Base-by-base conservation (phyloP, 2,329 filamentous ascomycete species). In the Cercospora sp. region DNA sequence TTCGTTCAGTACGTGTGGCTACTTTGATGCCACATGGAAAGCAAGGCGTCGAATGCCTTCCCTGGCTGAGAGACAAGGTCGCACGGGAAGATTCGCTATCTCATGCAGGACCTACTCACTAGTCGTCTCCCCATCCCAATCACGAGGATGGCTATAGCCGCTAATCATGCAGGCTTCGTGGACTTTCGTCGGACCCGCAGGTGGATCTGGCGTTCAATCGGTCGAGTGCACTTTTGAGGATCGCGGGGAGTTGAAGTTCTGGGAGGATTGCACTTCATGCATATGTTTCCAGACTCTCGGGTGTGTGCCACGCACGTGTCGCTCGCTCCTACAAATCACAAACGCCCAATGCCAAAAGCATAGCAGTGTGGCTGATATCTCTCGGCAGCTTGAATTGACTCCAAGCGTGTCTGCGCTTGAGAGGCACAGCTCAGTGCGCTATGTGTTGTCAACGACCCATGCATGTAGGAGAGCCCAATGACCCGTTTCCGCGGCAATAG, bases 391-490 rank as follows among this genome's bases (percentile, higher is more conserved):
- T 30, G 23, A 8, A 28, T 28, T 13, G 28, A 12, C 28, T 36
- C 13, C 28, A 33, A 36, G 18, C 12, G 55, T 20, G 20, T 18
- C 55, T 62, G 60, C 26, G 26, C n/a, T 16, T 20, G 40, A 28
- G 60, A 12, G 42, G 60, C 60, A 62, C 40, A 42, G 60, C 60
- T 51, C 60, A 48, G n/a, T n/a, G 40, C 60, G 60, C 60, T 62
- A 62, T 62, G 60, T 62, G 60, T 62, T 62, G 60, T 62, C 60
- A 62, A 62, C 16, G 20, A 62, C 42, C 60, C 60, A 48, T 62
- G 60, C 36, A 28, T 45, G 40, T 28, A 42, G 26, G 36, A 42
- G 36, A 51, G 40, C 33, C 40, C 40, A 33, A 48, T 48, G 42
- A 8, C 42, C 36, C 60, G 60, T 30, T 62, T 20, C 60, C 60